Percentiles rank a stretch among this genome's conserved stretches.
Evolutionary conservation across 148 eudicot genomes (phyloP).

Genomic region (Fagopyrum tataricum): DNA sequence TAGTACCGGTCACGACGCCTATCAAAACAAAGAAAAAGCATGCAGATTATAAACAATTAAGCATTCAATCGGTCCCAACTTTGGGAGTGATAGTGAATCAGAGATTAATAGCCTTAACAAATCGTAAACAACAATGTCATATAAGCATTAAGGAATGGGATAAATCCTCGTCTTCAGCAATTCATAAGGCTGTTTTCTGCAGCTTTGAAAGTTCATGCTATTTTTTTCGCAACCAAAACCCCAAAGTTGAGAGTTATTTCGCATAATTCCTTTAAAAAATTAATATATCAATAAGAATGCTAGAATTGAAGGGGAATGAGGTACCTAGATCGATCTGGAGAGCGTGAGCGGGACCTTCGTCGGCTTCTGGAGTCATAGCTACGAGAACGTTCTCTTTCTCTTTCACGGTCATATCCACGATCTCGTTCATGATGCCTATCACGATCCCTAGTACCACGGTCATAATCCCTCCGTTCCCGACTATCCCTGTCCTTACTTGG

Average conservation of each 20-base stretch:
- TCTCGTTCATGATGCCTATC: constrained; percentile 58
- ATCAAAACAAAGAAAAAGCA: background rate
- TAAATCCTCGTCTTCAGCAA: too few relatives aligned
- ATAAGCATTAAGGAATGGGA: too few relatives aligned
- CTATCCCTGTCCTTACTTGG: constrained; percentile 61
- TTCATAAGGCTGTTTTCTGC: too few relatives aligned
- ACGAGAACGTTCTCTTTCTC: constrained; percentile 45
- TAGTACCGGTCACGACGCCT: constrained; percentile 9
- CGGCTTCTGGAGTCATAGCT: constrained; percentile 74
- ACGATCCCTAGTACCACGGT: constrained; percentile 64
- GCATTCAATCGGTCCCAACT: background rate
- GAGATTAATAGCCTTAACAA: too few relatives aligned
- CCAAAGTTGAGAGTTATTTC: too few relatives aligned
- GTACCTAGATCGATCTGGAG: constrained; percentile 67
- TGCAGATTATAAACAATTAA: background rate
- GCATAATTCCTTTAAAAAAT: background rate
- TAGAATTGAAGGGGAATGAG: background rate
- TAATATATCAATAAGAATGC: background rate
- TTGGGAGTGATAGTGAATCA: too few relatives aligned
- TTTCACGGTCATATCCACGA: constrained; percentile 43
- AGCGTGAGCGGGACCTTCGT: constrained; percentile 80
- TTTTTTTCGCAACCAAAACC: too few relatives aligned
- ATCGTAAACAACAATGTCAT: too few relatives aligned
- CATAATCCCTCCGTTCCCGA: constrained; percentile 51
- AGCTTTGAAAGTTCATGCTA: too few relatives aligned